A percentile compares a stretch with the other conserved stretches of the same genome.
Conservation (phyloP, 148 eudicot genomes). For the Chenopodium suecicum region DNA sequence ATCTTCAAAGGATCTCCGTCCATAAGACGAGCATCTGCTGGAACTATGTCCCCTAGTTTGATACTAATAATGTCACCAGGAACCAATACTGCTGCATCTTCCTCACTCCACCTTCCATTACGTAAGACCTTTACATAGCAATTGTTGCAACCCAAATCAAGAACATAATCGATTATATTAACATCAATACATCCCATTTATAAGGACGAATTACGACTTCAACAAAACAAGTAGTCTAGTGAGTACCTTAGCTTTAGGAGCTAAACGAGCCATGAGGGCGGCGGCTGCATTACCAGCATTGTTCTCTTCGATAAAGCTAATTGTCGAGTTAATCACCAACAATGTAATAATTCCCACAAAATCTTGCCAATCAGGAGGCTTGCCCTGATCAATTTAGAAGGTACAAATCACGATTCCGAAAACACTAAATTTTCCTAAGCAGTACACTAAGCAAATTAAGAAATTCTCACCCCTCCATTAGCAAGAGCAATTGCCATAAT, state of each 20-base stretch:
- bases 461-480: conserved; percentile 88
- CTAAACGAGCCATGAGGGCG: conserved; percentile 97
- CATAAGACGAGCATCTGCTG: conserved; percentile 96
- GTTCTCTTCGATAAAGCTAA: conserved; percentile 96
- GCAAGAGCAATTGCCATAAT: conserved; percentile 99
- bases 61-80: conserved; percentile 93
- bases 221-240: background rate
- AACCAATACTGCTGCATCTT: conserved; percentile 84
- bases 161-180: background rate
- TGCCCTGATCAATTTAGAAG: conserved; percentile 47
- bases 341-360: conserved; percentile 97
- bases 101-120: conserved; percentile 91
- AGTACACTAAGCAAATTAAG: background rate
- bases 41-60: conserved; percentile 92
- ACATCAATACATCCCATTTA: background rate
- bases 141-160: conserved; percentile 5
- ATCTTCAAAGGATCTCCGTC: conserved; percentile 98
- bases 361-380: conserved; percentile 99
- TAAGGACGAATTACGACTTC: background rate
- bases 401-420: background rate
- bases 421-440: background rate
- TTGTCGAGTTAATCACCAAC: conserved; percentile 91
- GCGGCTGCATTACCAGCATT: conserved; percentile 99
- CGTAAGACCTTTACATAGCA: conserved; percentile 59
- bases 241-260: conserved; percentile 95